A percentile compares a stretch with the other conserved stretches of the same genome.
Conservation (phyloP, 345 rosid species). For the Citrus hindsii region DNA sequence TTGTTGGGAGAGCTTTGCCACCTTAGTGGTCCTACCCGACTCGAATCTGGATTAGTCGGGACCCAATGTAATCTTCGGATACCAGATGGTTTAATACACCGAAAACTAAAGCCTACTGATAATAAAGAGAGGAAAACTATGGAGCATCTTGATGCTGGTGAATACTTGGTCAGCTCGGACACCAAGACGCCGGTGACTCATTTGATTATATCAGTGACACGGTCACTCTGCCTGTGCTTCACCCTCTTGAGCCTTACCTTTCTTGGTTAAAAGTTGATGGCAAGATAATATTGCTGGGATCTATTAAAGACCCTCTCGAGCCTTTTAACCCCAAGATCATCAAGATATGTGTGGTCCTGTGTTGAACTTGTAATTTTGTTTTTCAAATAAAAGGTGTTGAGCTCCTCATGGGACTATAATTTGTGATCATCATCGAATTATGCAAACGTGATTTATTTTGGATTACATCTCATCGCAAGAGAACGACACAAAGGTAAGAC, state of each 20-base stretch:
- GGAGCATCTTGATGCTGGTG: constrained; percentile 53
- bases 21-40: no score
- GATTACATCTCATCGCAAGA: background rate
- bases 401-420: no score
- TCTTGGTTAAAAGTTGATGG: constrained; percentile 71
- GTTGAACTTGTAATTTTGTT: no score
- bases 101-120: no score
- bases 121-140: no score
- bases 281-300: constrained; percentile 74
- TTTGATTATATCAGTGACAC: constrained; percentile 87
- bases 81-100: no score
- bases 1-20: no score
- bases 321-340: constrained; percentile 60
- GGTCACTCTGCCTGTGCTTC: constrained; percentile 48
- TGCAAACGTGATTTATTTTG: background rate
- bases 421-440: background rate
- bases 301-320: constrained; percentile 61
- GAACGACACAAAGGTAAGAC: background rate
- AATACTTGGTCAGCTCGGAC: constrained; percentile 77
- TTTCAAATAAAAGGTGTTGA: no score
- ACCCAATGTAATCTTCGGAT: no score
- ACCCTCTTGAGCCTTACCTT: constrained; percentile 75
- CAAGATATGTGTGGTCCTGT: no score
- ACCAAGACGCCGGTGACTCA: constrained; percentile 50
- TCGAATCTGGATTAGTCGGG: no score